These are phyloP conservation scores for Geoglossum glabrum DNA, from an alignment of 495 filamentous ascomycete genomes.

Conservation along the genomic window DNA sequence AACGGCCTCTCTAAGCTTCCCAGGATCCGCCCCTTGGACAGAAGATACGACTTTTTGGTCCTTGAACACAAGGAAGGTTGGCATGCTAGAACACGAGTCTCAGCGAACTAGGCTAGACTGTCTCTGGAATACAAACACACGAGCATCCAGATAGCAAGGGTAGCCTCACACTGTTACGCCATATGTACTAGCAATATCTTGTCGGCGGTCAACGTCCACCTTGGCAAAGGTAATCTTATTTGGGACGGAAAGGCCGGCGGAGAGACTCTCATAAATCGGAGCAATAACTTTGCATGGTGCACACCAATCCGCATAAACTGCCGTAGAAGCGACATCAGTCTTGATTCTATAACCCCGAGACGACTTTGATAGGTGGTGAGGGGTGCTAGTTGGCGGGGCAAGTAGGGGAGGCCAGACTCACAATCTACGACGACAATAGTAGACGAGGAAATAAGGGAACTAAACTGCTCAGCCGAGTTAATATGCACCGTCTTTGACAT, in stretches of 20 bases:
- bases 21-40: conserved; percentile 51
- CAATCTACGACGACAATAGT: conserved; percentile 18
- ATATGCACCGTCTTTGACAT: conserved; percentile 10
- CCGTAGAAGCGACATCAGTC: conserved; percentile 2
- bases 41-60: conserved; percentile 43
- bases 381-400: neutral
- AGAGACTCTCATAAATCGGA: conserved; percentile 34
- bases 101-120: neutral
- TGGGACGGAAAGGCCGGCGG: conserved; percentile 21
- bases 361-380: neutral
- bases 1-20: conserved; percentile 45
- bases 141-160: neutral
- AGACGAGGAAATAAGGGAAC: conserved; percentile 13
- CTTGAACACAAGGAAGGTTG: conserved; percentile 85
- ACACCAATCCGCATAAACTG: conserved; percentile 44
- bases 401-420: conserved; percentile 8
- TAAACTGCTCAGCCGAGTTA: conserved; percentile 15
- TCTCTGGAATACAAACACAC: neutral
- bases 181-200: conserved; percentile 26
- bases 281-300: conserved; percentile 46
- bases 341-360: neutral
- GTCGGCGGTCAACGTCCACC: conserved; percentile 33
- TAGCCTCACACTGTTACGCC: conserved; percentile 22
- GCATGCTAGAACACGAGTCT: conserved; percentile 25
- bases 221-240: conserved; percentile 34